Base-by-base conservation (phyloP, 2,329 filamentous ascomycete species). In the Leptoxyphium fumago region DNA sequence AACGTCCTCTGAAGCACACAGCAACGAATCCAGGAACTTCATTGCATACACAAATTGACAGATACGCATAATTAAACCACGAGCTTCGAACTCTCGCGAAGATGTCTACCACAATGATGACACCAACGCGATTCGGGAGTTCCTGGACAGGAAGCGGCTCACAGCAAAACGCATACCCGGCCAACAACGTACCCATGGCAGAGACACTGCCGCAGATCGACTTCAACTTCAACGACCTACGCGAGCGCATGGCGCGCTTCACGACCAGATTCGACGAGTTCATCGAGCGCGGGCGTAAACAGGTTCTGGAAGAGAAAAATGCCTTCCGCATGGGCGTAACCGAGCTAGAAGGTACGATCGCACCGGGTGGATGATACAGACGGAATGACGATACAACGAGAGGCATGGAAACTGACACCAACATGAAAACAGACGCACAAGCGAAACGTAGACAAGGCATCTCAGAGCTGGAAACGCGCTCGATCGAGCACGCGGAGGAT, bases 211-310 rank as follows among this genome's bases (percentile, higher is more conserved):
- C 91, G 30, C 84, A 75, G 61, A 84, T 94, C 63, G 87, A 94
- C 64, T 96, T 98, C 63, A 87, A 87, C 46, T 96, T 96, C 63
- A 88, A 96, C 55, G 86, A 95, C 54, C 67, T 98, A 59, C 88
- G 89, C 65, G 86, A 89, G 57, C 84, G 87, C 65, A 96, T 98
- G 91, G 75, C 81, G 43, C 85, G 84, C 50, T 98, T 98, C 62
- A 95, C 84, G 0, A 74, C 78, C 8, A 82, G 78, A 54, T 98
- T 98, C 55, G 91, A 98, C 60, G 79, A 80, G 0, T 96, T 95
- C 55, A 95, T 98, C 50, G 89, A 94, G 58, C 80, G 84, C 50
- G 87, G 88, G 0, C 76, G 89, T 41, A 93, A 93, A 64, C 78
- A 84, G 43, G 85, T 96, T 0, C 64, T 96, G 7, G 87, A 95